phyloP scores from a whole-genome alignment of 345 rosid species.

The Lepidium aucheri region DNA sequence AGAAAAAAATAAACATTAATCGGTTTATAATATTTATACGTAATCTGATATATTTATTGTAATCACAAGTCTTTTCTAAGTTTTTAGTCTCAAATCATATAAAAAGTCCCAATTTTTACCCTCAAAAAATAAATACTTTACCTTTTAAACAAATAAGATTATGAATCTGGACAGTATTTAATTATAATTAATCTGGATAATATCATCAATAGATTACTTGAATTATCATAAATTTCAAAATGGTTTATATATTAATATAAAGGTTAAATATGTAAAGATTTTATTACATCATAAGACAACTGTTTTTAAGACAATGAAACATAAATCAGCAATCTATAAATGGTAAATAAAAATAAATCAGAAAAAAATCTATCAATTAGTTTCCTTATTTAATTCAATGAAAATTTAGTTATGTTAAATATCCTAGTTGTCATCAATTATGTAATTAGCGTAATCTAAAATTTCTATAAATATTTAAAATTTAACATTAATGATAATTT shows the following conservation, averaged over 20 bases:
- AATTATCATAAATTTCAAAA: background rate
- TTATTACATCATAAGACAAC: background rate
- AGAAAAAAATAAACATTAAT: background rate
- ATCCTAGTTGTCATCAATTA: no score
- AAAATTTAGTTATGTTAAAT: no score
- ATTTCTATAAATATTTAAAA: no score
- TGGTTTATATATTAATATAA: background rate
- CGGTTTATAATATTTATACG: background rate
- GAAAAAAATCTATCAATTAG: background rate
- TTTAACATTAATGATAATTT: background rate
- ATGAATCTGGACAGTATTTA: no score
- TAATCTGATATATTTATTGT: background rate
- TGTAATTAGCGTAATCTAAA: no score
- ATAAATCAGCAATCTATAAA: background rate
- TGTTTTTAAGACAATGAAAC: background rate
- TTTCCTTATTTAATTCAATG: background rate
- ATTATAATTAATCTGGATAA: no score
- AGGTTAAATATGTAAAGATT: background rate
- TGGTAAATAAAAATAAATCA: background rate
- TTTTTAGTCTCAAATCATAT: background rate
- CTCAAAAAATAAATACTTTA: background rate
- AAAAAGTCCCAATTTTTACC: background rate
- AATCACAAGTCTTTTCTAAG: background rate
- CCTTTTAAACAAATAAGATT: no score
- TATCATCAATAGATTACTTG: no score